Percentiles rank a stretch among this genome's conserved stretches.
phyloP scores from a whole-genome alignment of 371 early-diverging fungal genomes.

The Vairimorpha ceranae region DNA sequence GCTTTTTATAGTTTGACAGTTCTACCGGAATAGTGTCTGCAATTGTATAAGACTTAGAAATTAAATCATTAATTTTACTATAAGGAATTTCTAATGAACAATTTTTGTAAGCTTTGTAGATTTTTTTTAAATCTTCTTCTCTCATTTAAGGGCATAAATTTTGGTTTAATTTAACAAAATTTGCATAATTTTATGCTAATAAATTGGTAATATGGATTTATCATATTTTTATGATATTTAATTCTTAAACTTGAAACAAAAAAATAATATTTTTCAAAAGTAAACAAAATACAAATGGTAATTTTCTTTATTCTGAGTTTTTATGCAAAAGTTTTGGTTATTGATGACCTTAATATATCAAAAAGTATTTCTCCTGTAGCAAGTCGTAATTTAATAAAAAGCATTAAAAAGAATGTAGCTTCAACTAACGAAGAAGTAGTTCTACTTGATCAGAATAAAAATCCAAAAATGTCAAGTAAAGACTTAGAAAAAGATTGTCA shows the following conservation, averaged over 20 bases:
- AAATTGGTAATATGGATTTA: no score
- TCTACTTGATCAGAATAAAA: background rate
- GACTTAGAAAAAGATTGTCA: background rate
- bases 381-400: background rate
- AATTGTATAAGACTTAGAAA: background rate
- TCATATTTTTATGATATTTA: no score
- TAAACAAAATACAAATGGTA: no score
- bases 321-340: slow-evolving; percentile 16
- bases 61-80: background rate
- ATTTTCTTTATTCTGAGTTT: slow-evolving; percentile 3
- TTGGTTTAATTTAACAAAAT: no score
- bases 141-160: slow-evolving; percentile 7
- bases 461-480: background rate
- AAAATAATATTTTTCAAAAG: no score
- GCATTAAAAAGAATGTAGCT: background rate
- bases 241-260: no score
- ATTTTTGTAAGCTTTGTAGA: background rate
- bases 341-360: slow-evolving; percentile 24
- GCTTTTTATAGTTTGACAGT: background rate
- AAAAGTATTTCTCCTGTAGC: background rate
- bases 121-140: slow-evolving; percentile 7
- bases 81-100: background rate
- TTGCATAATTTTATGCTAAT: no score
- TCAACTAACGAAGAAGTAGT: background rate
- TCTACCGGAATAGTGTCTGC: background rate